These are phyloP conservation scores for Cyclostephanos invisitatus DNA, from an alignment of 108 stramenopile genomes.

Conservation along the genomic window DNA sequence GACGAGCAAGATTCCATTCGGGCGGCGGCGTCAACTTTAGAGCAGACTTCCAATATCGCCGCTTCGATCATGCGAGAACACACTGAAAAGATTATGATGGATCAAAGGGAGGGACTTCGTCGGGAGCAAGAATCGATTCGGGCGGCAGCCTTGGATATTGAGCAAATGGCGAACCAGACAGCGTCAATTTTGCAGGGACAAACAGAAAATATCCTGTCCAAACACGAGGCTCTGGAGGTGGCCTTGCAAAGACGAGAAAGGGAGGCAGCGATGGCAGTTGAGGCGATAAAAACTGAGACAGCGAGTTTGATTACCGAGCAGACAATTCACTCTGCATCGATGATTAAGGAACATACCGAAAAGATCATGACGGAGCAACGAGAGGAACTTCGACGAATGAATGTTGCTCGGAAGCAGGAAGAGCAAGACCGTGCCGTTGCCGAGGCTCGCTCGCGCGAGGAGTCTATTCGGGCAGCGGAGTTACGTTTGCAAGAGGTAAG, in stretches of 20 bases:
- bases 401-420: not conserved
- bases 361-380: not conserved
- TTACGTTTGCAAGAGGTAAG: conserved; percentile 34
- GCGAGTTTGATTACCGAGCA: conserved; percentile 8
- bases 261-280: conserved; percentile 5
- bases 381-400: too few species aligned
- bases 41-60: not conserved
- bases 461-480: too few species aligned
- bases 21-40: not conserved
- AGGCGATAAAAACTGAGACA: conserved; percentile 10
- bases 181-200: not conserved
- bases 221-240: conserved; percentile 1
- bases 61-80: not conserved
- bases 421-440: conserved; percentile 11
- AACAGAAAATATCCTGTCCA: not conserved
- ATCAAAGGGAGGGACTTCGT: conserved; percentile 3
- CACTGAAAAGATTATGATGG: conserved; percentile 1
- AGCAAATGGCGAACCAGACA: conserved; percentile 5
- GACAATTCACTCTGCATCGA: not conserved
- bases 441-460: too few species aligned
- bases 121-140: not conserved
- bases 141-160: conserved; percentile 11
- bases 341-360: not conserved
- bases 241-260: not conserved
- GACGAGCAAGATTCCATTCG: conserved; percentile 1